phyloP scores from a whole-genome alignment of 176 grass and related monocot species.

The Juncus effusus region DNA sequence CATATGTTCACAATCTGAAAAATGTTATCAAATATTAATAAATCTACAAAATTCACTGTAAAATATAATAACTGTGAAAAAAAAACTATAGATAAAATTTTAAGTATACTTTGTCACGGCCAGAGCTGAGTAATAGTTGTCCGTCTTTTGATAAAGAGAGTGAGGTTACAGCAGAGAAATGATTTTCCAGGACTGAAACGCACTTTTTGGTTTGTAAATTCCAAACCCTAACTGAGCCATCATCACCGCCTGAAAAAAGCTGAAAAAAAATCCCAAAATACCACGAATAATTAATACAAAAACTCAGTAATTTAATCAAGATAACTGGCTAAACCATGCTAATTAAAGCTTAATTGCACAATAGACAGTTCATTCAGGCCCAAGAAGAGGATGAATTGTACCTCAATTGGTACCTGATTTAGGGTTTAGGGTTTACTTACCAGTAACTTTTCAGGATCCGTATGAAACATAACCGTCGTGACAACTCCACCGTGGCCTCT shows the following conservation, averaged over 20 bases:
- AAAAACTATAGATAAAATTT: not conserved
- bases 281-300: not conserved
- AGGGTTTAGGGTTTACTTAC: slow-evolving; percentile 31
- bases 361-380: not conserved
- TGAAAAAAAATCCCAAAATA: slow-evolving; percentile 40
- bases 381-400: not conserved
- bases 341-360: slow-evolving; percentile 6
- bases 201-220: slow-evolving; percentile 85
- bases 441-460: slow-evolving; percentile 68
- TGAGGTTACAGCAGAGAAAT: slow-evolving; percentile 80
- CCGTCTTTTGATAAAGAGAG: slow-evolving; percentile 78
- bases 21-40: slow-evolving; percentile 20
- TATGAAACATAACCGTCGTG: slow-evolving; percentile 77
- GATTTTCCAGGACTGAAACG: slow-evolving; percentile 60
- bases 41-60: not conserved
- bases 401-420: slow-evolving; percentile 5
- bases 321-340: not conserved
- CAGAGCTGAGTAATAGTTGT: slow-evolving; percentile 70
- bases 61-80: not conserved
- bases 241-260: slow-evolving; percentile 89
- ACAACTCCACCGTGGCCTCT: slow-evolving; percentile 82
- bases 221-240: slow-evolving; percentile 71
- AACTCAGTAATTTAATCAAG: slow-evolving; percentile 1
- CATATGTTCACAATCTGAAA: slow-evolving; percentile 80
- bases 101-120: slow-evolving; percentile 68